Evolutionary conservation across 495 filamentous ascomycete genomes (phyloP).

Genomic region (Hypoxylon subgilvum): DNA sequence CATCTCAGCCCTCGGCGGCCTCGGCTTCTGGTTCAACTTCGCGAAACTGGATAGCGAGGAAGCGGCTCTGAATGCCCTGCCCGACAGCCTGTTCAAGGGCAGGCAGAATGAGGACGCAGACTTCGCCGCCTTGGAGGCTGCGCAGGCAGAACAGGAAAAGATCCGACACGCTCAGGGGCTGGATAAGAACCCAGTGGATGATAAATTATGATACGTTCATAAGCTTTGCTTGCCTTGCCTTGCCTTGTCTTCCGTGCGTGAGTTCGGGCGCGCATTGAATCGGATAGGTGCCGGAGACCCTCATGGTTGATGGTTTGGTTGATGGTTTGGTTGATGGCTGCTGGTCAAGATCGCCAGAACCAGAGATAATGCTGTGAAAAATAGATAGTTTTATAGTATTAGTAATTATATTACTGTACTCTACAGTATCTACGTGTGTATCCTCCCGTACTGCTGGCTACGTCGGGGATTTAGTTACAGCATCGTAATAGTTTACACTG

Average conservation of each 20-base stretch:
- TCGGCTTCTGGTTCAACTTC: slow-evolving; percentile 68
- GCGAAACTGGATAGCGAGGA: slow-evolving; percentile 65
- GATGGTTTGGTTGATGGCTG: no score
- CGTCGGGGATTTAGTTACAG: no score
- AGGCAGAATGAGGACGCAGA: slow-evolving; percentile 36
- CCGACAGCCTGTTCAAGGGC: slow-evolving; percentile 48
- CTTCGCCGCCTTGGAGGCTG: slow-evolving; percentile 25
- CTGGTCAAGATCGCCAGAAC: no score
- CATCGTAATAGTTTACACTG: no score
- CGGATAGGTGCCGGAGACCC: no score
- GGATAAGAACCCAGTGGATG: slow-evolving; percentile 16
- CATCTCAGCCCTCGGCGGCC: slow-evolving; percentile 63
- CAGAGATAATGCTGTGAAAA: no score
- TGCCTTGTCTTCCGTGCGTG: background rate
- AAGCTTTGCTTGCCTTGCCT: background rate
- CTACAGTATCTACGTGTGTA: no score
- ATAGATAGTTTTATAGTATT: no score
- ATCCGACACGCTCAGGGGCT: slow-evolving; percentile 38
- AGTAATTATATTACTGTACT: no score
- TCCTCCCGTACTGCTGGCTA: no score
- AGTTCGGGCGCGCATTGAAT: no score
- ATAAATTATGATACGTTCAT: background rate
- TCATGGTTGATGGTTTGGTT: no score
- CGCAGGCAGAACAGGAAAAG: slow-evolving; percentile 38
- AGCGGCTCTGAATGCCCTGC: slow-evolving; percentile 67